Base-by-base conservation (phyloP, 2,329 filamentous ascomycete species). In the Lecanicillium sp. region DNA sequence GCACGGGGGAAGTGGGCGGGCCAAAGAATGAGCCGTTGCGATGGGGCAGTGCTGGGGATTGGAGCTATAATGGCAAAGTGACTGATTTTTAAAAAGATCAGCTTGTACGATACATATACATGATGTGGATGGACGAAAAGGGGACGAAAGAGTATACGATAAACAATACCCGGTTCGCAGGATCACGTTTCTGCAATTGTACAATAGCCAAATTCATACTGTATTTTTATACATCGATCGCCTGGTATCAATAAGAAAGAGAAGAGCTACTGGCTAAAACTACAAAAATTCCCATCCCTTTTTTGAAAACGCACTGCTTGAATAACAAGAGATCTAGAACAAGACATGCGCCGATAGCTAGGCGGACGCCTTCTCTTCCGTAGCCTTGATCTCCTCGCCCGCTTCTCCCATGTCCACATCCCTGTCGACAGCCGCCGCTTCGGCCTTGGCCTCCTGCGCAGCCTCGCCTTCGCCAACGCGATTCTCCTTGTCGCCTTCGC, bases 21-120 rank as follows among this genome's bases (percentile, higher is more conserved):
- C 92, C 92, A 5, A 98, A 97, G 79, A 97, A 94, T 56, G 90
- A 98, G 64, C 92, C 92, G 37, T 56, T 97, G 57, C 69, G 89
- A 51, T 96, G 90, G 90, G 88, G 88, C 1, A 68, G 72, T 14
- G 58, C 53, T 0, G 81, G 86, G 1, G 78, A 82, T 52, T 98
- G 89, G 84, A 96, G 87, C 59, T 98, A 86, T 61, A 96, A 96
- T 61, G 92, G 92, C 33, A 71, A 90, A 46, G 89, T 94, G 39
- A 97, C 90, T 17, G 92, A 98, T 63, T 98, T 98, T 44, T 79
- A 50, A 56, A 30, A 5, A 11, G 22, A 25, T 25, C 22, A 7
- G 22, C 22, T 25, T 11, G 22, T 5, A 17, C 17, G 19, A 25
- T 17, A 33, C 28, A 29, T 9, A 27, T 17, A 30, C n/a, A 32